These are phyloP conservation scores for Coprinopsis sp. DNA, from an alignment of 768 basidiomycete genomes.

Conservation along the genomic window DNA sequence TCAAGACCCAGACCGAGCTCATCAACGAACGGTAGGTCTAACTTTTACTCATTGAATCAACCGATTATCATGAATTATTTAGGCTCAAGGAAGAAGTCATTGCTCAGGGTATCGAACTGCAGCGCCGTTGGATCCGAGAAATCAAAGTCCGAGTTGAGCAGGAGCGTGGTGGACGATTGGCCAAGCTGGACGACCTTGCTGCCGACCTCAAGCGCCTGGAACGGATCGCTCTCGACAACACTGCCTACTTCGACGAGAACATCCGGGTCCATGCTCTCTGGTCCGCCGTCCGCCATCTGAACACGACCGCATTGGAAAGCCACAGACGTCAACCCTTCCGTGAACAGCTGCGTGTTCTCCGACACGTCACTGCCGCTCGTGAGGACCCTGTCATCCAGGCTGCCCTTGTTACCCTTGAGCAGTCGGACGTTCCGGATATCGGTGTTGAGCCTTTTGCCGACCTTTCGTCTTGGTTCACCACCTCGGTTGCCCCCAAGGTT, in stretches of 20 bases:
- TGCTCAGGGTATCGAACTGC: slow-evolving; percentile 95
- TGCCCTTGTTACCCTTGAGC: slow-evolving; percentile 67
- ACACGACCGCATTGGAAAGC: slow-evolving; percentile 57
- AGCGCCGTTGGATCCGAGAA: slow-evolving; percentile 93
- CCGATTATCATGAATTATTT: slow-evolving; percentile 7
- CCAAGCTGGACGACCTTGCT: slow-evolving; percentile 91
- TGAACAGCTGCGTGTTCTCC: slow-evolving; percentile 79
- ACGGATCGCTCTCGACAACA: slow-evolving; percentile 87
- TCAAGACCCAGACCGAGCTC: slow-evolving; percentile 83
- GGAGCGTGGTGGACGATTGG: slow-evolving; percentile 92
- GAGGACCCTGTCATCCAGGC: slow-evolving; percentile 65
- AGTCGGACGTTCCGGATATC: slow-evolving; percentile 68
- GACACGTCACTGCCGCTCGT: slow-evolving; percentile 64
- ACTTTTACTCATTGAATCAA: background rate
- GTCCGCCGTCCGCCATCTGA: slow-evolving; percentile 84
- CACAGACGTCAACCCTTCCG: slow-evolving; percentile 79
- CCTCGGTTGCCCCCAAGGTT: slow-evolving; percentile 78
- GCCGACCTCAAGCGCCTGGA: slow-evolving; percentile 88
- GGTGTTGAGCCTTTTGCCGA: slow-evolving; percentile 87
- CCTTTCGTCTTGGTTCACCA: slow-evolving; percentile 86
- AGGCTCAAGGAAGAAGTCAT: slow-evolving; percentile 94
- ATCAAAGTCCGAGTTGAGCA: slow-evolving; percentile 95
- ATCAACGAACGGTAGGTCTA: slow-evolving; percentile 84
- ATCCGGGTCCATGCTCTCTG: slow-evolving; percentile 87
- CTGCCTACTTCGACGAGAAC: slow-evolving; percentile 87